phyloP scores from a whole-genome alignment of 768 basidiomycete genomes.

The Phaeotremella fagi region DNA sequence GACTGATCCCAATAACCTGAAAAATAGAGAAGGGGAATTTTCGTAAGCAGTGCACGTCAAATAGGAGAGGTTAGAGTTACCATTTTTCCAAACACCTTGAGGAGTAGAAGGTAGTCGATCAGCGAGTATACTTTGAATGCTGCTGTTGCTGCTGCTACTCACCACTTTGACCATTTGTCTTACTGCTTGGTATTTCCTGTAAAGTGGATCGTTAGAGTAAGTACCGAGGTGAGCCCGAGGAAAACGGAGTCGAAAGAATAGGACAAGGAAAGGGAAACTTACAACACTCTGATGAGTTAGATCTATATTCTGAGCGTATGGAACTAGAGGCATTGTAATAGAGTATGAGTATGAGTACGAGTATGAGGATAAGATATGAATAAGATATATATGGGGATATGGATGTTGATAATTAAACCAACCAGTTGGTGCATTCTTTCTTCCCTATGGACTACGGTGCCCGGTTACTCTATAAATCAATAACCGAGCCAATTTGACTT shows the following conservation, averaged over 20 bases:
- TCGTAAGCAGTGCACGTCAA: too few species aligned
- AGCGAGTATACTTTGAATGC: not conserved
- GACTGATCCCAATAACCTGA: slow-evolving; percentile 24
- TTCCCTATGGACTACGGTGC: too few species aligned
- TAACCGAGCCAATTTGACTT: too few species aligned
- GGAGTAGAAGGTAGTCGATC: too few species aligned
- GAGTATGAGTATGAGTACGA: not conserved
- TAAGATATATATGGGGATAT: too few species aligned
- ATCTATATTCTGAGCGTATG: slow-evolving; percentile 32
- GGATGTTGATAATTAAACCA: too few species aligned
- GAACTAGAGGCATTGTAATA: slow-evolving; percentile 12
- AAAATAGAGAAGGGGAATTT: too few species aligned
- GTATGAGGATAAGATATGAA: too few species aligned
- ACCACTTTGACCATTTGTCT: slow-evolving; percentile 29
- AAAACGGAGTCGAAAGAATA: not conserved
- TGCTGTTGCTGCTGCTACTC: not conserved
- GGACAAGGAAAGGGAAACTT: slow-evolving; percentile 8
- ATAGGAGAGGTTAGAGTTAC: slow-evolving; percentile 10
- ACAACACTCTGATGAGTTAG: slow-evolving; percentile 38
- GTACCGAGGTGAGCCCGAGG: too few species aligned
- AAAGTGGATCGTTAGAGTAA: too few species aligned
- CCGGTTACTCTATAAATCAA: too few species aligned
- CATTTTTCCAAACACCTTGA: slow-evolving; percentile 26
- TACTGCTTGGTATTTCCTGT: slow-evolving; percentile 26
- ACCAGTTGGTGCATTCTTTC: too few species aligned